phyloP scores from a whole-genome alignment of 2,329 filamentous ascomycete species.

The Venturia pyrina region DNA sequence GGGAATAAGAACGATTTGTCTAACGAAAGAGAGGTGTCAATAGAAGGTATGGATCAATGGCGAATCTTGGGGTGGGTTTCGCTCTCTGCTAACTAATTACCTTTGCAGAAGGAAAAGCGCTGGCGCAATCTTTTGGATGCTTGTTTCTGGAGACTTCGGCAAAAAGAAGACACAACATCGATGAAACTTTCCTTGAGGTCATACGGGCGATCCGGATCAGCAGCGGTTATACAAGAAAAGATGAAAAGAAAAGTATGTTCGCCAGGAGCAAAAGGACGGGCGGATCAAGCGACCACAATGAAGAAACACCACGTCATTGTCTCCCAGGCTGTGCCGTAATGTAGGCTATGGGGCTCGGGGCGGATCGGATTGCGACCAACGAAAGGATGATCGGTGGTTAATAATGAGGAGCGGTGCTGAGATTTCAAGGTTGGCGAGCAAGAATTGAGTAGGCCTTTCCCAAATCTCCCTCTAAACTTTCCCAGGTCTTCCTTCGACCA shows the following conservation, averaged over 20 bases:
- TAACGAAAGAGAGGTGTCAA: constrained; percentile 77
- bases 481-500: too few species aligned
- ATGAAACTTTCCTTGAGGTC: constrained; percentile 96
- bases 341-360: background rate
- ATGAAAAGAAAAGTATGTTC: background rate
- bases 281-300: background rate
- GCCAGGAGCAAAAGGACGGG: background rate
- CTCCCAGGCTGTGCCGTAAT: background rate
- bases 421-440: background rate
- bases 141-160: constrained; percentile 99
- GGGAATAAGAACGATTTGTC: constrained; percentile 99
- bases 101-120: constrained; percentile 68
- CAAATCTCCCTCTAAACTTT: too few species aligned
- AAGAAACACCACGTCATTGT: background rate
- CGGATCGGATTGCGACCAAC: background rate
- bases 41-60: constrained; percentile 59
- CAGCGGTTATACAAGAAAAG: constrained; percentile 42
- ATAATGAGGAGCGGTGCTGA: background rate
- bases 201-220: constrained; percentile 95
- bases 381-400: background rate
- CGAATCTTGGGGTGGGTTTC: background rate
- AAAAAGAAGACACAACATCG: constrained; percentile 95
- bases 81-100: constrained; percentile 8
- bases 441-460: too few species aligned
- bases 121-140: constrained; percentile 82